Base-by-base conservation (phyloP, 306 rosid species). In the Betula pendula region DNA sequence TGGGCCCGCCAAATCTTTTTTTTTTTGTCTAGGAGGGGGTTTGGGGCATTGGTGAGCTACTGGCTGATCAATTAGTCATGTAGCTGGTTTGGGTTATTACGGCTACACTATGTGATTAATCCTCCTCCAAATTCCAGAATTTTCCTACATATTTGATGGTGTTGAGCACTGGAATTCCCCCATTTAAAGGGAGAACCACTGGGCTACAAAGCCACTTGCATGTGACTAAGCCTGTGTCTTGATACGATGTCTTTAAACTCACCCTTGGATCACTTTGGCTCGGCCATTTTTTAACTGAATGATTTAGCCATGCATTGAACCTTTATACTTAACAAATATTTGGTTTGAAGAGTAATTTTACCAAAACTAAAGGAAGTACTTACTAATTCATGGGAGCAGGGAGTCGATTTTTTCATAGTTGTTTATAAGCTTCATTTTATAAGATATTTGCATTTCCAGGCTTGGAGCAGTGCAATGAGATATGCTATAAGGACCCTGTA, bases 401-500 rank as follows among this genome's bases (percentile, higher is more conserved):
- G 42, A 56, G n/a, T 35, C 2, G 8, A 15, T 55, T 58, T 33
- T 16, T 73, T n/a, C 13, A 24, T 27, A 9, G 63, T 60, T 51
- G 43, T 49, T 72, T 31, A 16, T 67, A 20, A 43, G 25, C 71
- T 68, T 68, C 19, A 58, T 9, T n/a, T 73, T 51, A 69, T 80
- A 47, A 51, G 19, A 33, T 75, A 3, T 9, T 70, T 65, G 70
- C 62, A 63, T 86, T 7, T 45, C 42, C 73, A 85, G 98, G 97
- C 84, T 71, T 95, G 90, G 93, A 89, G 74, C 91, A 87, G 68
- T 92, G 97, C 79, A 73, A 84, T 77, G 95, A 87, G 59, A 82
- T 95, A 74, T 95, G 97, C 83, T 95, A 89, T 76, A 95, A 95
- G 86, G 97, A 95, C 76, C 98, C 98, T 69, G 98, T 95, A 51